A percentile compares a stretch with the other conserved stretches of the same genome.
Evolutionary conservation across 2,329 filamentous ascomycete species (phyloP).

Genomic region (Diaporthe humulicola): DNA sequence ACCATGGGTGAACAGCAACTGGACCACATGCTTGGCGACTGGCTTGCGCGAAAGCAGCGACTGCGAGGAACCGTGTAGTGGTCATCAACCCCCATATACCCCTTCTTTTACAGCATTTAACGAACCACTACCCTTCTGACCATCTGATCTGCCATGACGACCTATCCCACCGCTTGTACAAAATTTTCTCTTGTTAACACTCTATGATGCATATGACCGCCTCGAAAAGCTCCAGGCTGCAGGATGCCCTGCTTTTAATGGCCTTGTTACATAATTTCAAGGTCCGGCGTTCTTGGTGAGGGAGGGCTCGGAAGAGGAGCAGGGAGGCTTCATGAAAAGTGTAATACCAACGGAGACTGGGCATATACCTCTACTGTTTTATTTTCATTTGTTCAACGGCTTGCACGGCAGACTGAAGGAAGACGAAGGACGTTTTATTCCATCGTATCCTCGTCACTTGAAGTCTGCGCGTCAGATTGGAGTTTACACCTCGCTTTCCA

Average conservation of each 20-base stretch:
- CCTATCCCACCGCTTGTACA: conserved; percentile 5
- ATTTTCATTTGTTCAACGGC: conserved; percentile 4
- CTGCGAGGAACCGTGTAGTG: conserved; percentile 62
- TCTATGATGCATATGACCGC: conserved; percentile 37
- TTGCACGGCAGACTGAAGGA: not conserved
- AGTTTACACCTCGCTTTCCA: not conserved
- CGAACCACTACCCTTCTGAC: not conserved
- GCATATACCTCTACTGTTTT: conserved; percentile 36
- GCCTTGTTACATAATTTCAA: conserved; percentile 25
- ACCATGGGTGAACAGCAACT: conserved; percentile 69
- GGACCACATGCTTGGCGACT: conserved; percentile 87
- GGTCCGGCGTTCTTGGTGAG: conserved; percentile 36
- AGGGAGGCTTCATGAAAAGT: conserved; percentile 35
- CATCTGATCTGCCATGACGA: conserved; percentile 11
- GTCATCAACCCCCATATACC: conserved; percentile 27
- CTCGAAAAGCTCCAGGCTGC: conserved; percentile 20
- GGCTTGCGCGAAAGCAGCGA: conserved; percentile 80
- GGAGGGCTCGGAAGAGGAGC: conserved; percentile 21
- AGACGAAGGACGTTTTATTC: not conserved
- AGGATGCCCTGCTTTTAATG: conserved; percentile 21
- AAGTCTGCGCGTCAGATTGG: not conserved
- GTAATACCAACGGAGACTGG: conserved; percentile 35
- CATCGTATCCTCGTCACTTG: not conserved
- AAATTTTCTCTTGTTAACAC: conserved; percentile 19
- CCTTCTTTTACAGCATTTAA: conserved; percentile 24